Base-by-base conservation (phyloP, 2,329 filamentous ascomycete species). In the Magnaporthales sp. region DNA sequence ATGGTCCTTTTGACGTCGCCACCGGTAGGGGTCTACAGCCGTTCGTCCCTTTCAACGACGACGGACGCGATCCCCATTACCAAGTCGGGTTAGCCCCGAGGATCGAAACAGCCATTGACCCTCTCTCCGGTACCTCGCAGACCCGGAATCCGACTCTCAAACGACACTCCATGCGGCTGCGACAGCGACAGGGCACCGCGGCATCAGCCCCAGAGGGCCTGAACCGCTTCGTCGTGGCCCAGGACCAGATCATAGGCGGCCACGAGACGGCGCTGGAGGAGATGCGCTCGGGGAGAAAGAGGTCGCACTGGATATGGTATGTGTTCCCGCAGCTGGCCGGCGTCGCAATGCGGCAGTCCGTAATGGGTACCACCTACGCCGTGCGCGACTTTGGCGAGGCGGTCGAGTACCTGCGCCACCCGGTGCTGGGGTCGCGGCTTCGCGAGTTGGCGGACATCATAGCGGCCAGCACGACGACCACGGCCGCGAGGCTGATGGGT, bases 301-400 rank as follows among this genome's bases (percentile, higher is more conserved):
- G 27, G 29, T 62, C 66, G 13, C 66, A 67, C 58, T 67, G 66
- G 66, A 65, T 67, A 4, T 67, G 66, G 66, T 67, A 62, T 63
- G 26, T 67, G 15, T 67, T 67, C 58, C 66, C 66, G 31, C 66
- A 67, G 38, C 22, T 67, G 4, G 22, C 54, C 6, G 66, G 66
- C 7, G 54, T 64, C 24, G 56, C 26, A 9, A 1, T 2, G 11
- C 11, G 15, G 2, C 32, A 31, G 19, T 29, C 38, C 3, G 4
- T 7, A 1, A 67, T 4, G 30, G 26, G 56, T 22, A n/a, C 19
- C 24, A n/a, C 19, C 24, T 65, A 62, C 66, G 56, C 63, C 30
- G 46, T 67, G 7, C 24, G 13, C 10, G n/a, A 38, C 22, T 27
- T 22, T 10, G 66, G 24, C 30, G 66, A 67, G 66, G 66, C 66